Evolutionary conservation across 306 rosid species (phyloP).

Genomic region (Styphnolobium japonicum): DNA sequence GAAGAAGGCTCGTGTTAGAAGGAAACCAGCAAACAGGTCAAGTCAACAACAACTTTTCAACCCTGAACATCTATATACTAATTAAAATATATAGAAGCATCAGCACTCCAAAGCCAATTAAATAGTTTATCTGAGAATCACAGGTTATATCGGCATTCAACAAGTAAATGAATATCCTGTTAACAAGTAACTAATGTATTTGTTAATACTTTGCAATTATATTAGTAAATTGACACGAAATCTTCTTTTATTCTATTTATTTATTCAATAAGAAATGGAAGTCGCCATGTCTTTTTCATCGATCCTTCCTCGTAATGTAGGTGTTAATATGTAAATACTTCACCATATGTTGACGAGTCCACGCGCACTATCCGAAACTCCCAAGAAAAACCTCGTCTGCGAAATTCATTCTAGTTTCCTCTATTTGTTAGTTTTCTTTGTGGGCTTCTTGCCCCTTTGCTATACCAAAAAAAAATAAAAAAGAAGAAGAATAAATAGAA

Average conservation of each 20-base stretch:
- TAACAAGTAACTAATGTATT: neutral
- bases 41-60: conserved; percentile 20
- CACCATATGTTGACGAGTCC: neutral
- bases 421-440: too few relatives aligned
- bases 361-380: neutral
- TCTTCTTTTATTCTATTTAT: neutral
- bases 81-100: neutral
- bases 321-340: neutral
- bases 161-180: neutral
- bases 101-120: neutral
- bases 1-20: neutral
- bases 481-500: neutral
- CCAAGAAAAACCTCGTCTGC: neutral
- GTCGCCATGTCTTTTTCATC: neutral
- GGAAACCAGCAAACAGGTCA: conserved; percentile 28
- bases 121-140: neutral
- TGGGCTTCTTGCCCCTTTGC: too few relatives aligned
- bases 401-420: too few relatives aligned
- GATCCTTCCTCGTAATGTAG: neutral
- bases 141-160: neutral
- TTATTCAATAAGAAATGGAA: neutral
- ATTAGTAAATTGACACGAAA: neutral
- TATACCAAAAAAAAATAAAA: too few relatives aligned
- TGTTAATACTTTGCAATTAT: neutral
- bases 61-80: neutral